These are phyloP conservation scores for Drechslerella stenobrocha DNA, from an alignment of 2,329 filamentous ascomycete species.

Conservation along the genomic window DNA sequence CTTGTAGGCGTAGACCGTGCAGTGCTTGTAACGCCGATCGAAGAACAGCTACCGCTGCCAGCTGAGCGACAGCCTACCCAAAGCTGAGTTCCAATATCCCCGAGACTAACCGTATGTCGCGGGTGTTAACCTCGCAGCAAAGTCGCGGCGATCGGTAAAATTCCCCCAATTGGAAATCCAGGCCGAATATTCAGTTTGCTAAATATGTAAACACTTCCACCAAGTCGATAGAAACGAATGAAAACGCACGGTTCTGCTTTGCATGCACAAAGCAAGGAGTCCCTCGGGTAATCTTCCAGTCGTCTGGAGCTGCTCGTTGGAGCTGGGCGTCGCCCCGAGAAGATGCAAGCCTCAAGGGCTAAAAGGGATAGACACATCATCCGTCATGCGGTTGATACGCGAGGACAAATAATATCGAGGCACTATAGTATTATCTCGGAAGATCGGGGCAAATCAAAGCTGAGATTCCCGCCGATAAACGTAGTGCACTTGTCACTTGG, in stretches of 20 bases:
- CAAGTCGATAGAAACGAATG: not conserved
- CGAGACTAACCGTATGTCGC: too few species aligned
- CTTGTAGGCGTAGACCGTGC: too few species aligned
- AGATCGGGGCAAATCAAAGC: slow-evolving; percentile 5
- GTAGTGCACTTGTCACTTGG: not conserved
- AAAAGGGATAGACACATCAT: too few species aligned
- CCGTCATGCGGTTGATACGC: not conserved
- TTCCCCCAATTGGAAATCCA: slow-evolving; percentile 33
- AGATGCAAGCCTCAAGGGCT: too few species aligned
- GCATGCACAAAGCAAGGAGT: slow-evolving; percentile 1
- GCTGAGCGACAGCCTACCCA: slow-evolving; percentile 31
- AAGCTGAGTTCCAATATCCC: slow-evolving; percentile 46
- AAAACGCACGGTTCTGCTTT: slow-evolving; percentile 17
- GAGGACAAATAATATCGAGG: slow-evolving; percentile 7
- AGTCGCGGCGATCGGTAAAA: slow-evolving; percentile 43
- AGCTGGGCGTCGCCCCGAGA: too few species aligned
- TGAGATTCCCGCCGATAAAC: slow-evolving; percentile 1
- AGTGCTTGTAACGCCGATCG: slow-evolving; percentile 21
- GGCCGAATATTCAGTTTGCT: slow-evolving; percentile 19
- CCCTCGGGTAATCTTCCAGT: slow-evolving; percentile 30
- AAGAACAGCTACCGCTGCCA: slow-evolving; percentile 19
- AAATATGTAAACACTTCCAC: slow-evolving; percentile 18
- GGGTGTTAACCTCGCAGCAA: too few species aligned
- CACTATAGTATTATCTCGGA: slow-evolving; percentile 1
- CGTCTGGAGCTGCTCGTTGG: not conserved